Conservation (phyloP, 139 green algal genomes). For the Choricystis sp. region DNA sequence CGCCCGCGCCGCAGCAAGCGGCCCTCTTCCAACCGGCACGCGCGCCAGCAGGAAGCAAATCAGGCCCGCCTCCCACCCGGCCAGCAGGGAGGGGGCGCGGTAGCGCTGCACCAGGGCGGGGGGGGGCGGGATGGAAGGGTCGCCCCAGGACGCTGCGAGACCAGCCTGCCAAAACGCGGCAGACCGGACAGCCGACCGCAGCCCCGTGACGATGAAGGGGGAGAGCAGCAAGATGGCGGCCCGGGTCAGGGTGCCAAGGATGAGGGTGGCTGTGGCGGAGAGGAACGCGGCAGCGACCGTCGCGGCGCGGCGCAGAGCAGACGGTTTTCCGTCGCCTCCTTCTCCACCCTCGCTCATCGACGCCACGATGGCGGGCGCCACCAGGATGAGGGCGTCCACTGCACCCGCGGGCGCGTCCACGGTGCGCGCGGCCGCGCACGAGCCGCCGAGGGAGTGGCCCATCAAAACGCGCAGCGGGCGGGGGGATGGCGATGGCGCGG, state of each 20-base stretch:
- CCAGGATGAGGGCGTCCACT: slow-evolving; percentile 43
- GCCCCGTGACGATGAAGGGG: slow-evolving; percentile 34
- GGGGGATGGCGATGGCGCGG: background rate
- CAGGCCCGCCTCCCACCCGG: slow-evolving; percentile 59
- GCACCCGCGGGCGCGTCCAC: slow-evolving; percentile 18
- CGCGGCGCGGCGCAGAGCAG: background rate
- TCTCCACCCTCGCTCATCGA: too few relatives aligned
- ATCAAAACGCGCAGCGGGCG: slow-evolving; percentile 31
- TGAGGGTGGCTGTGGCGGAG: background rate
- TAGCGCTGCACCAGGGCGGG: slow-evolving; percentile 46
- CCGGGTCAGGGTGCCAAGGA: background rate
- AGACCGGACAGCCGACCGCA: slow-evolving; percentile 37
- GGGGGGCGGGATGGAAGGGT: slow-evolving; percentile 9
- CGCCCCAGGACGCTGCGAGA: slow-evolving; percentile 21
- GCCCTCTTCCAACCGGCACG: slow-evolving; percentile 13
- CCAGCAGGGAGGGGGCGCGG: slow-evolving; percentile 48
- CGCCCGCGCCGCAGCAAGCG: slow-evolving; percentile 22
- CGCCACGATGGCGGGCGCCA: slow-evolving; percentile 62
- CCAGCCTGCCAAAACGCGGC: slow-evolving; percentile 47
- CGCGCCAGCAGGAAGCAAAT: slow-evolving; percentile 38
- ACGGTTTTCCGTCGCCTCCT: slow-evolving; percentile 2
- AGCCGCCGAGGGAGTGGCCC: slow-evolving; percentile 57
- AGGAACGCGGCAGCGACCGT: slow-evolving; percentile 2
- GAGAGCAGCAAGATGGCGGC: slow-evolving; percentile 11
- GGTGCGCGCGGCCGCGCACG: slow-evolving; percentile 35